Evolutionary conservation across 257 asterid genomes (phyloP), one percentile per base, ranked within the genome.

Genomic region (Cruciata laevipes): DNA sequence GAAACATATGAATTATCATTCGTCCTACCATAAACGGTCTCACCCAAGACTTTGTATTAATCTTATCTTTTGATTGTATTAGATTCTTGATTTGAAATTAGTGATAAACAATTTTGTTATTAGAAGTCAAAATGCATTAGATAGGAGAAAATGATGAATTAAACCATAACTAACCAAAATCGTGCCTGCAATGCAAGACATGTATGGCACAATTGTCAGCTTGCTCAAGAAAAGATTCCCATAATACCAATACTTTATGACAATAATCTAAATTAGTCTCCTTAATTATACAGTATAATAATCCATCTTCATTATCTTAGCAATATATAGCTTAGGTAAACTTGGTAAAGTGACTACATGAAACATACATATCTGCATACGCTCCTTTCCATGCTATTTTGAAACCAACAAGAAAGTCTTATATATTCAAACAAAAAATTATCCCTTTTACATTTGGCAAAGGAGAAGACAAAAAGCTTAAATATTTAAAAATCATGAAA

Each of bases 51-150:
- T n/a, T n/a, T n/a, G n/a, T n/a, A n/a, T n/a, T n/a, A n/a, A n/a
- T n/a, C n/a, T n/a, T n/a, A n/a, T n/a, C n/a, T n/a, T n/a, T n/a
- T n/a, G n/a, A n/a, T n/a, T n/a, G n/a, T n/a, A n/a, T n/a, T n/a
- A n/a, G n/a, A 65, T 6, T 21, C 25, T 44, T 9, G 14, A 65
- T 25, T 60, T 10, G 51, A 21, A 31, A 55, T 20, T 51, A 33
- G 53, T 21, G 8, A 3, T 18, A 42, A 16, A 58, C 8, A 62
- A 53, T 24, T n/a, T 33, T 25, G 57, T 33, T 52, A 2, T 42
- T 7, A 52, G 33, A 71, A 63, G 75, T 61, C 74, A 66, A 69
- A 71, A 40, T 47, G 38, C 47, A 65, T 42, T 64, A 35, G 17
- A 51, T 51, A 20, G 60, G 20, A 21, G 25, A 53, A 53, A 30